Evolutionary conservation across 2,329 filamentous ascomycete species (phyloP), one percentile per base, ranked within the genome.

Genomic region (Aspergillus eucalypticola): DNA sequence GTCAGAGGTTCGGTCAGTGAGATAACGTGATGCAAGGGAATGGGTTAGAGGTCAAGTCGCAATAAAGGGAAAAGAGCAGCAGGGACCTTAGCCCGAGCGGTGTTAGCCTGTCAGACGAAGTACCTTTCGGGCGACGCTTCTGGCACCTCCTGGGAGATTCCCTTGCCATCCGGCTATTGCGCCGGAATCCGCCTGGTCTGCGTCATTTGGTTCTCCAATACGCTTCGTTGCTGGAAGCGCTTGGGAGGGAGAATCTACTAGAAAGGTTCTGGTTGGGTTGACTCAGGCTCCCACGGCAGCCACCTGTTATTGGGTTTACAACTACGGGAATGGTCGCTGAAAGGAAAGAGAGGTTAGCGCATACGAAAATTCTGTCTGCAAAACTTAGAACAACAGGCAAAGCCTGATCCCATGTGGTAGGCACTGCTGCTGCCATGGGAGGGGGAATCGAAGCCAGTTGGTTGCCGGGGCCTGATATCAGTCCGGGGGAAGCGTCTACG

Each of bases 21-120:
- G 63, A 68, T 69, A 69, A 65, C 62, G 64, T 64, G 67, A 66
- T 66, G 60, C 56, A 64, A 60, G 62, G 60, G 55, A 58, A 60
- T 35, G 46, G 42, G 17, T 59, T 46, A 56, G 54, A 49, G 56
- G 42, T 55, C 23, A 60, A 52, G 54, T 51, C 56, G 53, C 44
- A 32, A 54, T 38, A 32, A 25, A 54, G 23, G 38, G 51, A 54
- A 55, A 59, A 35, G 25, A 42, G 11, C 21, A 44, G 38, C 35
- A 42, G n/a, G 21, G 35, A 42, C 19, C 23, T 41, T 39, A 13
- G 35, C 32, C 23, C 38, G 38, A 15, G 38, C 19, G 39, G 23
- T 19, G 39, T 17, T 17, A 29, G 39, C 29, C 42, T 44, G 53
- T 55, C 39, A 44, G 35, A 42, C 25, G 8, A 19, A 55, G 58